Conservation (phyloP, 2,329 filamentous ascomycete genomes). For the Rhinocladiella similis region DNA sequence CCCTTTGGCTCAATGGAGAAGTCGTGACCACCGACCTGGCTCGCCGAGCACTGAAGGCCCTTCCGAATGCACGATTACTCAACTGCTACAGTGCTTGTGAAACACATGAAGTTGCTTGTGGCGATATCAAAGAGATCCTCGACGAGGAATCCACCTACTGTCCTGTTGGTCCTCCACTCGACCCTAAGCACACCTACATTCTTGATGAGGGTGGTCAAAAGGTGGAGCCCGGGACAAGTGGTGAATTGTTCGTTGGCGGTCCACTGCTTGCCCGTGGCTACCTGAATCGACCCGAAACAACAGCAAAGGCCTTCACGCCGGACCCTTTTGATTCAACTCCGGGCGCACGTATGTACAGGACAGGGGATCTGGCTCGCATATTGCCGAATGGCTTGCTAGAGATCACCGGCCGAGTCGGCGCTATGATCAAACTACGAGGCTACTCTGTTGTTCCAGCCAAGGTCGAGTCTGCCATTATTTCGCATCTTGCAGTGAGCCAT, state of each 20-base stretch:
- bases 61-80: slow-evolving; percentile 69
- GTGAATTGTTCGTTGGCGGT: slow-evolving; percentile 77
- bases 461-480: slow-evolving; percentile 71
- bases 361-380: slow-evolving; percentile 69
- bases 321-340: slow-evolving; percentile 63
- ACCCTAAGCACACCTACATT: slow-evolving; percentile 70
- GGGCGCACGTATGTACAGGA: slow-evolving; percentile 71
- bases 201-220: slow-evolving; percentile 67
- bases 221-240: slow-evolving; percentile 62
- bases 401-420: slow-evolving; percentile 73
- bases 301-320: slow-evolving; percentile 67
- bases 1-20: slow-evolving; percentile 79
- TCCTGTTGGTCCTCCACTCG: slow-evolving; percentile 70
- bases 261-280: slow-evolving; percentile 72
- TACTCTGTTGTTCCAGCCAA: slow-evolving; percentile 77
- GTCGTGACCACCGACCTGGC: slow-evolving; percentile 78
- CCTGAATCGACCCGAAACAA: slow-evolving; percentile 76
- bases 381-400: slow-evolving; percentile 69
- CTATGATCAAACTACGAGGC: slow-evolving; percentile 79
- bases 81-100: slow-evolving; percentile 84
- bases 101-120: slow-evolving; percentile 77
- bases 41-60: slow-evolving; percentile 64
- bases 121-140: slow-evolving; percentile 69
- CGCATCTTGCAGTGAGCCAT: slow-evolving; percentile 67
- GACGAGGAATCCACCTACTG: slow-evolving; percentile 66